phyloP scores from a whole-genome alignment of 441 rosid genomes.

The Lepidium campestre region DNA sequence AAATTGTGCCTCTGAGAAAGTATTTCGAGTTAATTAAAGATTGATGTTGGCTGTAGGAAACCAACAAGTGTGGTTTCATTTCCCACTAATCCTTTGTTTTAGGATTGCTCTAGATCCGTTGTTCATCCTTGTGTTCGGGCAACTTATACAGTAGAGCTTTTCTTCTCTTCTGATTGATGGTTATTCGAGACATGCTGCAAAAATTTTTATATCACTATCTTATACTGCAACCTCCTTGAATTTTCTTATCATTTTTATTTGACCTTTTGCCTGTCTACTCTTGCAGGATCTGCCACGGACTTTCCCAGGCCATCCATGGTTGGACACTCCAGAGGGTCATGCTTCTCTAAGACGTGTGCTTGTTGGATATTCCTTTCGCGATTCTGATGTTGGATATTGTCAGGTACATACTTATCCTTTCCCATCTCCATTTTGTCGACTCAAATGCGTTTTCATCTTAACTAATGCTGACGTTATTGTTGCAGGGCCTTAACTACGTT shows the following conservation, averaged over 20 bases:
- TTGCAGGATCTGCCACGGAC: slow-evolving; percentile 92
- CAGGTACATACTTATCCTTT: slow-evolving; percentile 50
- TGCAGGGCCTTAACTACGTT: slow-evolving; percentile 90
- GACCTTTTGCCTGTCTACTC: neutral
- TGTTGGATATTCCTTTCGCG: slow-evolving; percentile 91
- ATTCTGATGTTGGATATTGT: slow-evolving; percentile 98
- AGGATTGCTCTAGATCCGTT: neutral
- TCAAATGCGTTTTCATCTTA: neutral
- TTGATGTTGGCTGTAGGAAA: neutral
- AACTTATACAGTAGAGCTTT: neutral
- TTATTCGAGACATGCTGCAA: neutral
- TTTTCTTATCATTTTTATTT: neutral
- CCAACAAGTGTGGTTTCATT: neutral
- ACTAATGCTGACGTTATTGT: slow-evolving; percentile 4
- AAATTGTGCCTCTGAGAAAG: neutral
- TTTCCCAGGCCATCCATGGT: slow-evolving; percentile 98
- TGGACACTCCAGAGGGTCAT: slow-evolving; percentile 96
- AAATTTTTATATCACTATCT: neutral
- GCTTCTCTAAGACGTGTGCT: slow-evolving; percentile 88
- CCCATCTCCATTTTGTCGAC: neutral
- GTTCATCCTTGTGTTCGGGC: neutral
- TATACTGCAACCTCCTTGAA: neutral
- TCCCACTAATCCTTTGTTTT: neutral
- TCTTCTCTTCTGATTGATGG: neutral
- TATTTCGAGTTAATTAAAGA: neutral